Conservation (phyloP, 2,329 filamentous ascomycete species). For the Calonectria ilicicola region DNA sequence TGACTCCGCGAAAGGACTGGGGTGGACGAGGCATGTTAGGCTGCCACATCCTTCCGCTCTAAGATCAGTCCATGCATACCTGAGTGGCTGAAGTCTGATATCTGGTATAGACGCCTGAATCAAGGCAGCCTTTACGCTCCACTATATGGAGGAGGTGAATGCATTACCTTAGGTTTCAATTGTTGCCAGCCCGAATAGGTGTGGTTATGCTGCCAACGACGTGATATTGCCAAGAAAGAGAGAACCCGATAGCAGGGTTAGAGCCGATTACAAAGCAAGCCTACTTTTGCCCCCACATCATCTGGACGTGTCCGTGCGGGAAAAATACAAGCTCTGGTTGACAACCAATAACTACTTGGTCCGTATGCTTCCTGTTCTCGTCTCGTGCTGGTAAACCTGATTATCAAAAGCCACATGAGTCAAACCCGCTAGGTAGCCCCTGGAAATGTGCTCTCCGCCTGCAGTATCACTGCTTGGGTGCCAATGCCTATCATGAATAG, state of each 20-base stretch:
- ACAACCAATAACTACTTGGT: background rate
- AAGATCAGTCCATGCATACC: conserved; percentile 42
- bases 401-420: background rate
- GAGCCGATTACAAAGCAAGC: conserved; percentile 14
- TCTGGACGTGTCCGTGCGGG: background rate
- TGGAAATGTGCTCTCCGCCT: background rate
- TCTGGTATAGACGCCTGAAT: background rate
- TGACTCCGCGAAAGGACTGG: conserved; percentile 86
- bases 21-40: conserved; percentile 90
- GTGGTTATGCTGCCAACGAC: background rate
- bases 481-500: background rate
- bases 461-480: background rate
- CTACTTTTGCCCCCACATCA: background rate
- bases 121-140: background rate
- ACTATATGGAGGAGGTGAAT: background rate
- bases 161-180: conserved; percentile 4
- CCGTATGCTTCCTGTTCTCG: background rate
- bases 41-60: conserved; percentile 89
- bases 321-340: background rate
- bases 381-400: background rate
- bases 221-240: conserved; percentile 3
- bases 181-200: background rate
- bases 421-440: background rate
- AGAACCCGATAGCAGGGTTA: background rate
- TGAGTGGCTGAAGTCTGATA: background rate